These are phyloP conservation scores for Lobosporangium transversale DNA, from an alignment of 192 early-diverging fungal genomes.

Conservation along the genomic window DNA sequence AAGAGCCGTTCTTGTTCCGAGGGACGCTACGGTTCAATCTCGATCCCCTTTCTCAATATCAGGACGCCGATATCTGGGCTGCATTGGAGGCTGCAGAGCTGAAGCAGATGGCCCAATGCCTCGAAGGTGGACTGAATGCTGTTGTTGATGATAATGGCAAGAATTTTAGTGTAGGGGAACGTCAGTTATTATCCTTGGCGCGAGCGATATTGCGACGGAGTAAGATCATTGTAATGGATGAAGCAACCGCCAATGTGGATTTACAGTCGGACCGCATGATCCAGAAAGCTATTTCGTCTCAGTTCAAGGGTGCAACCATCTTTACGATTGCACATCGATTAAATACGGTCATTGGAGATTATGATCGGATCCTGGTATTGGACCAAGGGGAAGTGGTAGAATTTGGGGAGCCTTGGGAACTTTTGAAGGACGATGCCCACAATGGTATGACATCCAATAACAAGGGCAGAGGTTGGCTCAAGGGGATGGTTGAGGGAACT, in stretches of 20 bases:
- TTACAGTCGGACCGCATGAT: slow-evolving; percentile 37
- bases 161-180: slow-evolving; percentile 85
- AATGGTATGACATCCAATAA: too few relatives aligned
- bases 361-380: slow-evolving; percentile 60
- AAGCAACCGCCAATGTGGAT: slow-evolving; percentile 49
- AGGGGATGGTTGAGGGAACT: slow-evolving; percentile 21
- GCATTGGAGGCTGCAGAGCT: slow-evolving; percentile 75
- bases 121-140: slow-evolving; percentile 75
- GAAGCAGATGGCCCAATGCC: slow-evolving; percentile 63
- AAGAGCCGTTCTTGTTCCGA: slow-evolving; percentile 70
- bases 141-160: slow-evolving; percentile 78
- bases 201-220: slow-evolving; percentile 74
- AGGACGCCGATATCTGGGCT: slow-evolving; percentile 72
- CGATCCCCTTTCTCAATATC: slow-evolving; percentile 59
- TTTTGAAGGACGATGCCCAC: slow-evolving; percentile 12
- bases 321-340: slow-evolving; percentile 70
- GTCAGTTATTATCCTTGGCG: slow-evolving; percentile 75
- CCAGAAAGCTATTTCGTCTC: slow-evolving; percentile 44
- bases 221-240: slow-evolving; percentile 70
- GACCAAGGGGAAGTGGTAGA: slow-evolving; percentile 55
- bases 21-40: slow-evolving; percentile 66
- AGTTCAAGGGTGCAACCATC: slow-evolving; percentile 55
- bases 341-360: slow-evolving; percentile 57
- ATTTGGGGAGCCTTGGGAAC: slow-evolving; percentile 23
- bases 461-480: slow-evolving; percentile 19